These are phyloP conservation scores for Epichloe baconii DNA, from an alignment of 2,329 filamentous ascomycete species.

Conservation along the genomic window DNA sequence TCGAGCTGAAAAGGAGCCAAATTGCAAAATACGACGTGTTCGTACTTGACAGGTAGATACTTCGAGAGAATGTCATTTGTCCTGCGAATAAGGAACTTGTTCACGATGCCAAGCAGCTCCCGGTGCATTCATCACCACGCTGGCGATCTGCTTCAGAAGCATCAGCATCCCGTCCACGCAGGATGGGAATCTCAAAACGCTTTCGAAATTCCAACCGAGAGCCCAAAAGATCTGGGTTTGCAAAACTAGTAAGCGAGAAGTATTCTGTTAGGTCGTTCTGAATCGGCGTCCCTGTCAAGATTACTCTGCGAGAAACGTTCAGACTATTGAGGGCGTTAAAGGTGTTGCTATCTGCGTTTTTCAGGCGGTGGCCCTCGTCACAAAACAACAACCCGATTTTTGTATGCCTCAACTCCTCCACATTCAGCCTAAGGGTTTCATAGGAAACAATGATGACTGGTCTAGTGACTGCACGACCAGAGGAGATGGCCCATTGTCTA, in stretches of 20 bases:
- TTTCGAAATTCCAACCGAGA: slow-evolving; percentile 87
- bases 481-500: slow-evolving; percentile 87
- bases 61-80: slow-evolving; percentile 98
- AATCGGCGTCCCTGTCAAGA: slow-evolving; percentile 91
- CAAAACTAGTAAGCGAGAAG: slow-evolving; percentile 90
- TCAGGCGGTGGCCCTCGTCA: slow-evolving; percentile 90
- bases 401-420: slow-evolving; percentile 77
- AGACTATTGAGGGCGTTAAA: slow-evolving; percentile 83
- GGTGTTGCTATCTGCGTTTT: slow-evolving; percentile 92
- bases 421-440: slow-evolving; percentile 83
- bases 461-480: slow-evolving; percentile 75
- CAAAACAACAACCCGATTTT: slow-evolving; percentile 88
- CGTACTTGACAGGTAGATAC: slow-evolving; percentile 95
- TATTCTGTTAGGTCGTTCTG: slow-evolving; percentile 99
- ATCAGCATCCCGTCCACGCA: slow-evolving; percentile 80
- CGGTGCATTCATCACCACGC: slow-evolving; percentile 70
- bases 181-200: slow-evolving; percentile 82
- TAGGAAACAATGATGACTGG: slow-evolving; percentile 97
- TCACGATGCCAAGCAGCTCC: slow-evolving; percentile 76
- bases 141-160: slow-evolving; percentile 72
- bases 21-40: slow-evolving; percentile 97
- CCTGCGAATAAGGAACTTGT: slow-evolving; percentile 95
- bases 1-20: slow-evolving; percentile 84
- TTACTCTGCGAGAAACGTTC: slow-evolving; percentile 83
- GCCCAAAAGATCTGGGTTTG: slow-evolving; percentile 84